A percentile compares a stretch with the other conserved stretches of the same genome.
Conservation (phyloP, 2,329 filamentous ascomycete species). For the Diaporthe destruens region DNA sequence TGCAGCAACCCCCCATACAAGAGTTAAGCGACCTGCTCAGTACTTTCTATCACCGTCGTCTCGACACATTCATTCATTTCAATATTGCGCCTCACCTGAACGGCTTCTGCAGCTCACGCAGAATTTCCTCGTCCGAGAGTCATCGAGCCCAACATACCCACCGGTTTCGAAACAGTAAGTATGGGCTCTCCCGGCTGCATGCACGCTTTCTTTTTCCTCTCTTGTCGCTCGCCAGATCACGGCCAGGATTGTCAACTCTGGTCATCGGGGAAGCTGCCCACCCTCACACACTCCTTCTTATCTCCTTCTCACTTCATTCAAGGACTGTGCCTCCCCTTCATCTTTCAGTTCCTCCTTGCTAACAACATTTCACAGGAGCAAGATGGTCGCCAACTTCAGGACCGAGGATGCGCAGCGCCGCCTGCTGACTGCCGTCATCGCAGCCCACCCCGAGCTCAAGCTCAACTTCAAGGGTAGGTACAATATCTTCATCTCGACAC, state of each 20-base stretch:
- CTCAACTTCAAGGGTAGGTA: slow-evolving; percentile 73
- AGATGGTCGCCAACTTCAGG: slow-evolving; percentile 70
- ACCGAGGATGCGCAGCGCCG: slow-evolving; percentile 71
- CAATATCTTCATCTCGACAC: not conserved
- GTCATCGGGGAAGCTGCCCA: slow-evolving; percentile 10
- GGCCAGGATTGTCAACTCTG: not conserved
- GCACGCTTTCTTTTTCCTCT: not conserved
- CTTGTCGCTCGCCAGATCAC: not conserved
- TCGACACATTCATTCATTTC: slow-evolving; percentile 8
- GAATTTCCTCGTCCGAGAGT: not conserved
- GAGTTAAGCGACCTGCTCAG: not conserved
- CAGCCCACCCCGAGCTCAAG: slow-evolving; percentile 65
- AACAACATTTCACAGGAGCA: slow-evolving; percentile 37
- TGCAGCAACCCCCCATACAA: slow-evolving; percentile 9
- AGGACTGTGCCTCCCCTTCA: not conserved
- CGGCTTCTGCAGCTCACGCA: not conserved
- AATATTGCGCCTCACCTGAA: not conserved
- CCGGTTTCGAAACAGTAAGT: slow-evolving; percentile 1
- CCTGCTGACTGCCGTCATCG: slow-evolving; percentile 71
- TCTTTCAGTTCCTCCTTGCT: not conserved
- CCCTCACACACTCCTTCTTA: not conserved
- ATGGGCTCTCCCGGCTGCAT: not conserved
- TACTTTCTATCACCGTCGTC: not conserved
- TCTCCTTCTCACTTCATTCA: not conserved
- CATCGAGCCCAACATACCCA: too few relatives aligned